phyloP scores from a whole-genome alignment of 257 asterid genomes.

The Nicotiana attenuata region DNA sequence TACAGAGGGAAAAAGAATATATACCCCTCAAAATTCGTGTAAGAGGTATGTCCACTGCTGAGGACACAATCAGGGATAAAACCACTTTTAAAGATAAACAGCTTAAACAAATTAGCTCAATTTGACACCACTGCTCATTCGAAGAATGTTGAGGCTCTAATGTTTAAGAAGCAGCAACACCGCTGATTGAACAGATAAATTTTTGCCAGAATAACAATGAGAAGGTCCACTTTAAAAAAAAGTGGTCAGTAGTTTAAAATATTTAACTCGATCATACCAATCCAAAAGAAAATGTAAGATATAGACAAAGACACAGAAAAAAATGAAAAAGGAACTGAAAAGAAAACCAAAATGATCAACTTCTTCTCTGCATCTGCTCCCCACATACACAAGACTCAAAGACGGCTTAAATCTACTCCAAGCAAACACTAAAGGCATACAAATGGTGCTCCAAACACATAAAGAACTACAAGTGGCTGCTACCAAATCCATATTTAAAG shows the following conservation, averaged over 20 bases:
- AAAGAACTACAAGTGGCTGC: not conserved
- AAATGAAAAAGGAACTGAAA: not conserved
- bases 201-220: not conserved
- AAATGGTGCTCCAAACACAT: not conserved
- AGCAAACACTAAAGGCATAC: not conserved
- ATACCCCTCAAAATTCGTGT: not conserved
- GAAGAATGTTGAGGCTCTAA: not conserved
- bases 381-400: not conserved
- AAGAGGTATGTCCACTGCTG: not conserved
- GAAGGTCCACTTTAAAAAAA: not conserved
- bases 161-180: not conserved
- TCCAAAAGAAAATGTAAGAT: not conserved
- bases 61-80: not conserved
- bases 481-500: not conserved
- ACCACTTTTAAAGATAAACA: not conserved
- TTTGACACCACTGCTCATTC: not conserved
- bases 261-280: not conserved
- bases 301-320: not conserved
- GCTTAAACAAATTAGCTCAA: not conserved
- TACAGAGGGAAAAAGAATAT: not conserved
- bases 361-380: not conserved
- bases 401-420: not conserved
- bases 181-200: not conserved
- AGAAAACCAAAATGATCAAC: not conserved
- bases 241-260: not conserved